These are phyloP conservation scores for Trichoderma gracile DNA, from an alignment of 2,329 filamentous ascomycete genomes.

Conservation along the genomic window DNA sequence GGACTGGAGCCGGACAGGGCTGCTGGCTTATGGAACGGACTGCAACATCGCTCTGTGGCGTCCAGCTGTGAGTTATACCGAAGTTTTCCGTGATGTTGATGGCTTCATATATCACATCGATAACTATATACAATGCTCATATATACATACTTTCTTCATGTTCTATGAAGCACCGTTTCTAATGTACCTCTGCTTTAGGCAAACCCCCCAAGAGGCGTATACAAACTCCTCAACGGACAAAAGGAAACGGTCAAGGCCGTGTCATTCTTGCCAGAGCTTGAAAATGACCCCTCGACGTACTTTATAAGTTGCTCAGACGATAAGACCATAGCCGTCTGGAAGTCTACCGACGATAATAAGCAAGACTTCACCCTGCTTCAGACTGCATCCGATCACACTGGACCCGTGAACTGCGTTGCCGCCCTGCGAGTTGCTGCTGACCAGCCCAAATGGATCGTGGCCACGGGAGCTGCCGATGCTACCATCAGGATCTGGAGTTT, in stretches of 20 bases:
- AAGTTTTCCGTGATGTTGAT: slow-evolving; percentile 27
- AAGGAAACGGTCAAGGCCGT: slow-evolving; percentile 79
- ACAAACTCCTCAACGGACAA: slow-evolving; percentile 71
- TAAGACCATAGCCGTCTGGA: slow-evolving; percentile 74
- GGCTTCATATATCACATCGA: background rate
- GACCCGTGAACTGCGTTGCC: slow-evolving; percentile 70
- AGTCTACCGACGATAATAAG: slow-evolving; percentile 33
- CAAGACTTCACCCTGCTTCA: slow-evolving; percentile 48
- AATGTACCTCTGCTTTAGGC: slow-evolving; percentile 35
- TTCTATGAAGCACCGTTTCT: background rate
- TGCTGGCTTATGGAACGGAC: slow-evolving; percentile 87
- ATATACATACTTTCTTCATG: background rate
- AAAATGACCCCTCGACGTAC: slow-evolving; percentile 51
- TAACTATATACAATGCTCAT: background rate
- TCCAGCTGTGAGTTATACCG: slow-evolving; percentile 61
- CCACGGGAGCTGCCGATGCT: slow-evolving; percentile 81
- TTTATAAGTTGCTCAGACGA: slow-evolving; percentile 83
- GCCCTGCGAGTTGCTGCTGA: slow-evolving; percentile 39
- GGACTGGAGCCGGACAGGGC: slow-evolving; percentile 75
- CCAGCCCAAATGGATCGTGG: slow-evolving; percentile 52
- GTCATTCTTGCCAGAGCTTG: slow-evolving; percentile 64
- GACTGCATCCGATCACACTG: slow-evolving; percentile 64
- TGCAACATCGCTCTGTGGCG: slow-evolving; percentile 87
- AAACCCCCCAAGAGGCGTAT: slow-evolving; percentile 57
- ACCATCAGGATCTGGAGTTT: slow-evolving; percentile 71